phyloP scores from a whole-genome alignment of 1,284 basidiomycete genomes.

The Sporisorium graminicola region DNA sequence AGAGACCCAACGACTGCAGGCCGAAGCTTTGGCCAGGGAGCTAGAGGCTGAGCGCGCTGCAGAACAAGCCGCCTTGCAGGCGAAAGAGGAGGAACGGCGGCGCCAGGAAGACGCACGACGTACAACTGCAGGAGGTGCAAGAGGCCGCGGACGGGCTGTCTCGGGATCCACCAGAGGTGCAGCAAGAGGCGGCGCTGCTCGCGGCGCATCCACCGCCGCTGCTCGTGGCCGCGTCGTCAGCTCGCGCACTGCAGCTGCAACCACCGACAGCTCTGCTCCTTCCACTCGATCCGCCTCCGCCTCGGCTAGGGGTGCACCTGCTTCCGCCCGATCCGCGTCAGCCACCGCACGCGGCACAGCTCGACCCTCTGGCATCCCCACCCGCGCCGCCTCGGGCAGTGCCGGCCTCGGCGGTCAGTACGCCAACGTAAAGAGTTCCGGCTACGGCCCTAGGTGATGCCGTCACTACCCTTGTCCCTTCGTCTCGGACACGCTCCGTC shows the following conservation, averaged over 20 bases:
- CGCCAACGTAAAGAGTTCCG: slow-evolving; percentile 56
- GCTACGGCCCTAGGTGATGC: slow-evolving; percentile 42
- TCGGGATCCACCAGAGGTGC: slow-evolving; percentile 24
- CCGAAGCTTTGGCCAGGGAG: slow-evolving; percentile 39
- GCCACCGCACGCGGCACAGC: slow-evolving; percentile 12
- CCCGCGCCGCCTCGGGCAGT: slow-evolving; percentile 36
- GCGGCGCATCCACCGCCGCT: slow-evolving; percentile 22
- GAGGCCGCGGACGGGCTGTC: slow-evolving; percentile 23
- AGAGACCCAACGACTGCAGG: slow-evolving; percentile 46
- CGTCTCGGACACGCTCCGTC: background rate
- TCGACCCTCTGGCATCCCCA: slow-evolving; percentile 40
- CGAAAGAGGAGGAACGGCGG: slow-evolving; percentile 26
- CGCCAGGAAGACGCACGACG: slow-evolving; percentile 20
- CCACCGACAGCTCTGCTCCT: slow-evolving; percentile 4
- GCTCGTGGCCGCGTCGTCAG: slow-evolving; percentile 23
- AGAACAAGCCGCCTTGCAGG: slow-evolving; percentile 16
- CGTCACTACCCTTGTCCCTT: no score
- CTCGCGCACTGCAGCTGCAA: slow-evolving; percentile 11
- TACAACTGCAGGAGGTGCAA: slow-evolving; percentile 6
- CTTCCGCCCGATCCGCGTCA: slow-evolving; percentile 25
- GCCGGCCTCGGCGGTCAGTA: slow-evolving; percentile 53
- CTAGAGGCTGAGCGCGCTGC: slow-evolving; percentile 32
- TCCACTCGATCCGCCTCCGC: slow-evolving; percentile 5
- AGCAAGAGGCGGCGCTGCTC: slow-evolving; percentile 17
- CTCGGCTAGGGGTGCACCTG: slow-evolving; percentile 13